Evolutionary conservation across 108 stramenopile species (phyloP), one percentile per base, ranked within the genome.

Genomic region (Nitzschia inconspicua): DNA sequence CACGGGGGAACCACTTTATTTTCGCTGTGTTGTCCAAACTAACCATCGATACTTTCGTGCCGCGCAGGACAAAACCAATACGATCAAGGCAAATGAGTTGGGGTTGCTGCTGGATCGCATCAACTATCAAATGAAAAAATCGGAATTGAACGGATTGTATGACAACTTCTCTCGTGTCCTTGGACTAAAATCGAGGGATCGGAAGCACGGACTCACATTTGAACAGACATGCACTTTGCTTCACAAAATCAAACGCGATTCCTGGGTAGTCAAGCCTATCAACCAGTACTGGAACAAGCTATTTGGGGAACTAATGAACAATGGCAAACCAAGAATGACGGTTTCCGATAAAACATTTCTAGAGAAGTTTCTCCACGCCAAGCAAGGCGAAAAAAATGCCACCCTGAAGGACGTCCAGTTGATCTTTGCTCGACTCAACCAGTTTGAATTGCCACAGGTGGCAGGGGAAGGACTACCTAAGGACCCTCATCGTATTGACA

Each of bases 181-280:
- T 56, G 85, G 82, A 19, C 62, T 93, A 57, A 77, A 79, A 44
- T 75, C 72, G 34, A 65, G 65, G 20, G 44, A 50, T 13, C 70
- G 83, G 35, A 79, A 72, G 50, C 54, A 56, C 42, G 91, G 91
- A 4, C 51, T 93, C 19, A 82, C 84, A 0, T 93, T 93, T 72
- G 91, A 93, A 54, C 86, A 93, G 59, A 80, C 73, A 7, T 80
- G 81, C 22, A 88, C 83, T 2, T 71, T 93, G 34, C 61, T 93
- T 1, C 91, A 93, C 63, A 88, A 93, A 42, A 73, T 87, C 25
- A 87, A 86, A 64, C 76, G 91, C 24, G 86, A 93, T 70, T 73
- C 75, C 11, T 93, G 91, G 91, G 74, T 83, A 34, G 84, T 83
- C 6, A 89, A 89, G 47, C 91, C 91, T 1, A 74, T 81, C 13